Evolutionary conservation across 2,329 filamentous ascomycete species (phyloP), one percentile per base, ranked within the genome.

Genomic region (Xylariaceae sp.): DNA sequence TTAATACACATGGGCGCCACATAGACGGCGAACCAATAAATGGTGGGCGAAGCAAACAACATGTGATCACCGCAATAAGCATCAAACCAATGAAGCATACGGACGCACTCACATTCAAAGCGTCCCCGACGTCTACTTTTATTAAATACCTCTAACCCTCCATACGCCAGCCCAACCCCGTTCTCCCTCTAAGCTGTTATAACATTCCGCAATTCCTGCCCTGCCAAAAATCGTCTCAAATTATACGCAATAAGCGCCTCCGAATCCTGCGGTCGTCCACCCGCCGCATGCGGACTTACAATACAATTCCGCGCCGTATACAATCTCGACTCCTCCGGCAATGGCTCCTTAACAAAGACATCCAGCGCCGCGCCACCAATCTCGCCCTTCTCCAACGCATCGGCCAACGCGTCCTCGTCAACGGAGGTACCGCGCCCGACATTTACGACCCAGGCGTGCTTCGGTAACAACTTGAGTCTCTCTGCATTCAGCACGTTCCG

Each of bases 221-320:
- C 79, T 0, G 84, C 84, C 63, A 85, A 64, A 67, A 86, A 84
- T 63, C 79, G 74, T 63, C 83, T 75, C 72, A 88, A 64, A 65
- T 88, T 88, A 59, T 83, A 78, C 47, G 81, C 80, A 62, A 87
- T 85, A 67, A 88, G 71, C 4, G 66, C 76, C 74, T 87, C 84
- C 0, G 80, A 76, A 3, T 80, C 83, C 71, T 85, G 83, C 3
- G 85, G 85, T 60, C 85, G 71, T 0, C 83, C 83, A 2, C 83
- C 83, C 0, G 83, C 83, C 0, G 82, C 81, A 62, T 85, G 82
- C 0, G 82, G 82, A 55, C 80, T 83, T 23, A 85, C 71, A 35
- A 84, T 71, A 39, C 76, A 64, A 64, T 84, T 84, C 50, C 74
- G 76, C n/a, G 78, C 74, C 70, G 76, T 78, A 75, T 79, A 84